A percentile compares a stretch with the other conserved stretches of the same genome.
Evolutionary conservation across 2,329 filamentous ascomycete species (phyloP).

Genomic region (Bipolaris zeicola): DNA sequence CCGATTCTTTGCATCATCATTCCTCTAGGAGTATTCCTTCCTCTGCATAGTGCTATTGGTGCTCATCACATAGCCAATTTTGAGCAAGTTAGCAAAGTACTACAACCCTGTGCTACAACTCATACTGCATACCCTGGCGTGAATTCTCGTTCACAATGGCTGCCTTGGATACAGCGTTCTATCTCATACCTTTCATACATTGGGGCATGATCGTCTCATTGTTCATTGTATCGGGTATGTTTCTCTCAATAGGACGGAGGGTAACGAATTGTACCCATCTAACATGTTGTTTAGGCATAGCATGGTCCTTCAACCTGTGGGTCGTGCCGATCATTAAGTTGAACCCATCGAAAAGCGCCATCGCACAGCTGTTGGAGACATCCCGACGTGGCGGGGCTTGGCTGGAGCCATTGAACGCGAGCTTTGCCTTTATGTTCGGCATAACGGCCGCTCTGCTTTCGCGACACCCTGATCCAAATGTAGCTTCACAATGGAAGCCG

Average conservation of each 20-base stretch:
- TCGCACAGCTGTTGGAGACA: constrained; percentile 2
- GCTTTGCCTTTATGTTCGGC: constrained; percentile 5
- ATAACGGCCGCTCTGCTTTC: constrained; percentile 5
- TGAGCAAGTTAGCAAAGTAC: neutral
- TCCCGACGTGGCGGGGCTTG: constrained; percentile 7
- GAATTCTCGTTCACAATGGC: neutral
- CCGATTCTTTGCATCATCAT: neutral
- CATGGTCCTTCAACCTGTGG: constrained; percentile 10
- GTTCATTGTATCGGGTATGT: neutral
- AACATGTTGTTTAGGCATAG: constrained; percentile 1
- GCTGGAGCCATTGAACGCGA: constrained; percentile 6
- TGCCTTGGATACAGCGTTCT: neutral
- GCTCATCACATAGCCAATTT: neutral
- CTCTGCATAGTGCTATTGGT: too few relatives aligned
- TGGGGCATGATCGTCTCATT: neutral
- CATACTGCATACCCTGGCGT: neutral
- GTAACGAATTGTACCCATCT: neutral
- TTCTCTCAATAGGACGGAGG: neutral
- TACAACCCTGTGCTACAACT: neutral
- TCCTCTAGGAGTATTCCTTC: neutral
- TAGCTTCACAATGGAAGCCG: constrained; percentile 4
- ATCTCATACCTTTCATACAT: neutral
- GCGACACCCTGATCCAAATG: constrained; percentile 1
- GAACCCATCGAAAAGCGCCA: constrained; percentile 4
- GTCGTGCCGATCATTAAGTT: constrained; percentile 12